Conservation (phyloP, 108 stramenopile species). For the Discostella stelligeroides region DNA sequence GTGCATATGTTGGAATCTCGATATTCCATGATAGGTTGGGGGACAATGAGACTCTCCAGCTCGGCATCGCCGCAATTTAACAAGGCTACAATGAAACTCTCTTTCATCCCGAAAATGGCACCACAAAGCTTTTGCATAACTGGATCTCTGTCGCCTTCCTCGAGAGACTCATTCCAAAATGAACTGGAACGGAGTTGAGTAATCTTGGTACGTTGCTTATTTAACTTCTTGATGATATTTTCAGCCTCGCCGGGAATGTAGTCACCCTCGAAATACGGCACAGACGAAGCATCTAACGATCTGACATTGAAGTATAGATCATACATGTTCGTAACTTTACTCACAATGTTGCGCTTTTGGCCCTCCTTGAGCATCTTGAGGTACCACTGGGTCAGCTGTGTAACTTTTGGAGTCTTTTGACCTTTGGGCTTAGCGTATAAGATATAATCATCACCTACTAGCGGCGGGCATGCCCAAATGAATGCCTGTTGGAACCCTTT, state of each 20-base stretch:
- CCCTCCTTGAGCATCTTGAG: slow-evolving; percentile 92
- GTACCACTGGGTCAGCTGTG: slow-evolving; percentile 94
- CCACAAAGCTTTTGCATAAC: slow-evolving; percentile 95
- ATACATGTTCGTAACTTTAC: slow-evolving; percentile 92
- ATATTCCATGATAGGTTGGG: slow-evolving; percentile 67
- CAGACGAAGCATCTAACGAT: slow-evolving; percentile 77
- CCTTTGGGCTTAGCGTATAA: slow-evolving; percentile 98
- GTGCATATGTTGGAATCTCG: slow-evolving; percentile 42
- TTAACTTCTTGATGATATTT: slow-evolving; percentile 91
- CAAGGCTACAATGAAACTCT: slow-evolving; percentile 96
- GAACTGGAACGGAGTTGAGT: slow-evolving; percentile 57
- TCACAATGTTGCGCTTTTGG: slow-evolving; percentile 85
- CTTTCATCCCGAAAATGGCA: slow-evolving; percentile 96
- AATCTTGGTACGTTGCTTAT: slow-evolving; percentile 63
- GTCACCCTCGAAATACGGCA: slow-evolving; percentile 98
- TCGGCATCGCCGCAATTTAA: slow-evolving; percentile 84
- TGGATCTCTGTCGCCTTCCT: slow-evolving; percentile 85
- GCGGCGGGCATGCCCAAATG: slow-evolving; percentile 99
- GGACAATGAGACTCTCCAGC: slow-evolving; percentile 75
- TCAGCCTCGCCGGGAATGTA: slow-evolving; percentile 99
- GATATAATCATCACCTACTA: slow-evolving; percentile 98
- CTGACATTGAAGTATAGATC: slow-evolving; percentile 91
- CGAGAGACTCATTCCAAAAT: slow-evolving; percentile 40
- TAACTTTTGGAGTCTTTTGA: slow-evolving; percentile 94
- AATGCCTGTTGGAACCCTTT: slow-evolving; percentile 91